Conservation (phyloP, 2,329 filamentous ascomycete species). For the Aspergillus pseudoglaucus region DNA sequence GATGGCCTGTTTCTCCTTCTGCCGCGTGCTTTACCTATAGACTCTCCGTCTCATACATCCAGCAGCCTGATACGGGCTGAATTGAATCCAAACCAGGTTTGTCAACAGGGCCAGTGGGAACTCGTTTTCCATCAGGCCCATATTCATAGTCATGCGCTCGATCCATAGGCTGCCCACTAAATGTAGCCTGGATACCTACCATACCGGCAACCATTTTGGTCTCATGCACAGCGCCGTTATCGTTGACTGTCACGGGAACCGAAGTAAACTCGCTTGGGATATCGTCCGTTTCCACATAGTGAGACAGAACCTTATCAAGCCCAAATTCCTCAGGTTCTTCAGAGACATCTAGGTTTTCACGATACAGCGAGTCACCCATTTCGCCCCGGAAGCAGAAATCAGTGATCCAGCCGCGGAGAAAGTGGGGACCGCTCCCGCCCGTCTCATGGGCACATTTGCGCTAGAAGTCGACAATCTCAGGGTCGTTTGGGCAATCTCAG, state of each 20-base stretch:
- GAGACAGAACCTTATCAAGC: slow-evolving; percentile 14
- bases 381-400: slow-evolving; percentile 42
- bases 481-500: slow-evolving; percentile 1
- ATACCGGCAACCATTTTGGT: neutral
- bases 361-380: slow-evolving; percentile 23
- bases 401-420: slow-evolving; percentile 44
- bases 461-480: slow-evolving; percentile 2
- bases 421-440: slow-evolving; percentile 25
- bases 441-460: slow-evolving; percentile 14
- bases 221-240: slow-evolving; percentile 24
- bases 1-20: no score
- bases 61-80: neutral
- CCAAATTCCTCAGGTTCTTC: neutral
- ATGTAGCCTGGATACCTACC: neutral
- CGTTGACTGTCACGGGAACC: slow-evolving; percentile 27
- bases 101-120: no score
- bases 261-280: slow-evolving; percentile 20
- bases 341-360: neutral
- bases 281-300: slow-evolving; percentile 15
- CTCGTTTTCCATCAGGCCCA: no score
- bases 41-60: neutral
- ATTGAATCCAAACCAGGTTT: neutral
- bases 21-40: no score
- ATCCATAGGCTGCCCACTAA: neutral
- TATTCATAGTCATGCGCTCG: neutral